phyloP scores from a whole-genome alignment of 2,329 filamentous ascomycete species.

The Xylaria multiplex region DNA sequence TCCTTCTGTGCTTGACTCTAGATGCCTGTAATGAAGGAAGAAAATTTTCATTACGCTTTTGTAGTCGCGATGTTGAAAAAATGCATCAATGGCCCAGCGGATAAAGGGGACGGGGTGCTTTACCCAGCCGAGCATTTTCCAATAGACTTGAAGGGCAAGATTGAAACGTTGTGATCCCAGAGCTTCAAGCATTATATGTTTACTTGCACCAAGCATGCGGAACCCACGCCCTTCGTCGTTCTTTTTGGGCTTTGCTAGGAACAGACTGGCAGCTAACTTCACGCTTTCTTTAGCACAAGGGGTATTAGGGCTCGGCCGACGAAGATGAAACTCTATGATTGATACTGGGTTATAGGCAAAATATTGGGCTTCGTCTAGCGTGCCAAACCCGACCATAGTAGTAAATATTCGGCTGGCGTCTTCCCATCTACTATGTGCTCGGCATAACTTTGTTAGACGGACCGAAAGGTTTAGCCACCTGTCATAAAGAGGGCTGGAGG shows the following conservation, averaged over 20 bases:
- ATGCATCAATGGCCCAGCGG: conserved; percentile 48
- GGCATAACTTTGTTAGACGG: conserved; percentile 50
- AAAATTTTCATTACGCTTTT: conserved; percentile 51
- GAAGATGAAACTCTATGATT: conserved; percentile 48
- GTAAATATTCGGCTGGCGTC: conserved; percentile 49
- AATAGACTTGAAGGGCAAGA: conserved; percentile 47
- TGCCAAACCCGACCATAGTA: conserved; percentile 42
- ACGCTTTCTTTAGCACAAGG: conserved; percentile 32
- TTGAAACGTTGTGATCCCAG: conserved; percentile 41
- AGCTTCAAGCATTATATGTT: conserved; percentile 45
- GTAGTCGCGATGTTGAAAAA: conserved; percentile 47
- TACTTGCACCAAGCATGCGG: conserved; percentile 42
- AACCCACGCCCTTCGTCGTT: conserved; percentile 27
- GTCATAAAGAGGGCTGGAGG: conserved; percentile 30
- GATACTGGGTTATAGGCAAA: conserved; percentile 51
- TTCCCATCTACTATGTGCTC: conserved; percentile 45
- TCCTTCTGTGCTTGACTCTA: conserved; percentile 32
- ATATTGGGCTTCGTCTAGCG: conserved; percentile 50
- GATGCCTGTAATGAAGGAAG: conserved; percentile 47
- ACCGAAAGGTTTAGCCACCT: conserved; percentile 46
- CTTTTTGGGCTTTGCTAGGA: conserved; percentile 47
- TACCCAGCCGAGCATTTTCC: conserved; percentile 45
- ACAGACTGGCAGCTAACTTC: conserved; percentile 46
- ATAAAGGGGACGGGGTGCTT: conserved; percentile 43
- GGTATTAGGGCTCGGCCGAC: conserved; percentile 27